phyloP scores from a whole-genome alignment of 164 flowering plant genomes.

The Echeveria elegans region DNA sequence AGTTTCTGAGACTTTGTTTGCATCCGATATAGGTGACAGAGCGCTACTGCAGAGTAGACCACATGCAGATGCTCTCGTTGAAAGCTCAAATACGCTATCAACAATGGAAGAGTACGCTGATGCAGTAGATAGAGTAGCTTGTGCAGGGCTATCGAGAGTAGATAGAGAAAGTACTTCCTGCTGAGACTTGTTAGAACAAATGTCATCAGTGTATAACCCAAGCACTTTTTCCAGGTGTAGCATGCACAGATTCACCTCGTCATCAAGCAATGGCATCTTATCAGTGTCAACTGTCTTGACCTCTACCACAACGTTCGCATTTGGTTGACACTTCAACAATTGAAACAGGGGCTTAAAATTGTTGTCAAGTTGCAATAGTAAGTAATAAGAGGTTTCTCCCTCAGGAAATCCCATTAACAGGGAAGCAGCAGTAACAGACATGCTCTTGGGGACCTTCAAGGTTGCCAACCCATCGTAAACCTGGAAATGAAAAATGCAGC shows the following conservation, averaged over 20 bases:
- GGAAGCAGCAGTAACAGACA: slow-evolving; percentile 43
- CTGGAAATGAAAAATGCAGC: slow-evolving; percentile 29
- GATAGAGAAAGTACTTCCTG: slow-evolving; percentile 43
- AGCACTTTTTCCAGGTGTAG: slow-evolving; percentile 38
- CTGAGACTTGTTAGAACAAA: slow-evolving; percentile 29
- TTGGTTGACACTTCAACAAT: slow-evolving; percentile 61
- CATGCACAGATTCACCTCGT: slow-evolving; percentile 70
- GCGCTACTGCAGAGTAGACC: slow-evolving; percentile 27
- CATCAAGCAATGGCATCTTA: slow-evolving; percentile 69
- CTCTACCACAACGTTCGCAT: slow-evolving; percentile 43
- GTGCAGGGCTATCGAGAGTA: slow-evolving; percentile 33
- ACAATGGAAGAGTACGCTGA: slow-evolving; percentile 71
- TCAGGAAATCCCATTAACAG: slow-evolving; percentile 90
- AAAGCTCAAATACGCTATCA: slow-evolving; percentile 86
- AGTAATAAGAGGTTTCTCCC: slow-evolving; percentile 70
- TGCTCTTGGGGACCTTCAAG: slow-evolving; percentile 50
- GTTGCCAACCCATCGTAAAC: slow-evolving; percentile 66
- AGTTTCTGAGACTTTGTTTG: slow-evolving; percentile 31
- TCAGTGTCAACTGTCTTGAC: slow-evolving; percentile 56
- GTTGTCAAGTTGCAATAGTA: slow-evolving; percentile 82
- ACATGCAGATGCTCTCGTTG: slow-evolving; percentile 46
- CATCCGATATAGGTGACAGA: slow-evolving; percentile 26
- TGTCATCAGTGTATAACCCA: slow-evolving; percentile 30
- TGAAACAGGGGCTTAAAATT: slow-evolving; percentile 72
- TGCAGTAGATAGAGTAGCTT: slow-evolving; percentile 22